Evolutionary conservation across 805 yeast species (phyloP), one percentile per base, ranked within the genome.

Genomic region (Jamesozyma piceae): DNA sequence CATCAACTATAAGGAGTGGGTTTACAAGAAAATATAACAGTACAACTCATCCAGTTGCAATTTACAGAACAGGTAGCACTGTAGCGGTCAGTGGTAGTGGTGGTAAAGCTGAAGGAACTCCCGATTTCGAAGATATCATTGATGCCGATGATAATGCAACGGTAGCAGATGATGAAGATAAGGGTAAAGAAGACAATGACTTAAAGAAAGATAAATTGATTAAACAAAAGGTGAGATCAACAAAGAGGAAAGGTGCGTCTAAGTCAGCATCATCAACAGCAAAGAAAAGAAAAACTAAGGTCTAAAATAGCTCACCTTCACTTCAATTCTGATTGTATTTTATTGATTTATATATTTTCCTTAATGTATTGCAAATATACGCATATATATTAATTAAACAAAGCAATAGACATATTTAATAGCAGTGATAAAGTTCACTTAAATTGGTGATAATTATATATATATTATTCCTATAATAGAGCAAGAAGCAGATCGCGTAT

Each of bases 21-120:
- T 87, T 92, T 62, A 92, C 99, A 0, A 72, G 95, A 50, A 77
- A 73, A 49, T 92, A 92, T 62, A 92, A 92, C 58, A 60, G 76
- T 9, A 64, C 60, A 43, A 66, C 77, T 8, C 98, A 92, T 64
- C 97, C 97, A 2, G 77, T 82, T 1, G 87, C 95, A 2, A 86
- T 84, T 50, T 80, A 80, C 69, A 77, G 75, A 57, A 77, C 88
- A 0, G 90, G 88, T 13, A 72, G 73, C 37, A 72, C 81, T 8
- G 74, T 80, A 5, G 66, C 57, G 17, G 50, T 50, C 4, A 48
- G 53, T 10, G 49, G 50, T 18, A 24, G 48, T 14, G 38, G 53
- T 13, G 49, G 49, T 19, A 44, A 50, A 13, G 20, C 46, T 17
- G 38, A 43, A 8, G 34, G 48, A 10, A 55, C 49, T n/a, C 65